A percentile compares a stretch with the other conserved stretches of the same genome.
Conservation (phyloP, 1,284 basidiomycete genomes). For the Agroathelia rolfsii region DNA sequence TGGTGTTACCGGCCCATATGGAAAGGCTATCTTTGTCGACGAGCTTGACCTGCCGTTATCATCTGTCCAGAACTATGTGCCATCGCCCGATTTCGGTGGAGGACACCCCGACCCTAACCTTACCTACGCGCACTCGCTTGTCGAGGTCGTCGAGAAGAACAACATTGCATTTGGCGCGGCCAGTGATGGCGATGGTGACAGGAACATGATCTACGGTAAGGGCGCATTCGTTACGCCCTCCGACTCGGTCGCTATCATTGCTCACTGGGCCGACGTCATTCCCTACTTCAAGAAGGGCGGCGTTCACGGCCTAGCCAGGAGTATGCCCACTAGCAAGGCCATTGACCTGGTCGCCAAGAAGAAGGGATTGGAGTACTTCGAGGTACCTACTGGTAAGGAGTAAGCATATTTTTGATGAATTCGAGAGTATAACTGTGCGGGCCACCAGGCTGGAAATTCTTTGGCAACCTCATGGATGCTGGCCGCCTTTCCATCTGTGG, state of each 20-base stretch:
- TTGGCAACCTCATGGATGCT: slow-evolving; percentile 99
- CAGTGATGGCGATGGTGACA: slow-evolving; percentile 94
- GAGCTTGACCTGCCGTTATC: slow-evolving; percentile 73
- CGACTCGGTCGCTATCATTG: slow-evolving; percentile 97
- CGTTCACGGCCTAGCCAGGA: slow-evolving; percentile 90
- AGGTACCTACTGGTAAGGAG: slow-evolving; percentile 84
- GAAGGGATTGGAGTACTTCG: slow-evolving; percentile 90
- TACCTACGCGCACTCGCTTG: slow-evolving; percentile 93
- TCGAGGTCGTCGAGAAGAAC: slow-evolving; percentile 83
- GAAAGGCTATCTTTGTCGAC: slow-evolving; percentile 79
- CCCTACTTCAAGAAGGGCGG: slow-evolving; percentile 93
- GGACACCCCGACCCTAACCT: slow-evolving; percentile 98
- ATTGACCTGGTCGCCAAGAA: slow-evolving; percentile 95
- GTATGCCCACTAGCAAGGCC: slow-evolving; percentile 96
- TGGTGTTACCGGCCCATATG: slow-evolving; percentile 97
- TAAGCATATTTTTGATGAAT: slow-evolving; percentile 1
- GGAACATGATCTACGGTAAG: slow-evolving; percentile 99
- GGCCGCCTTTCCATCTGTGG: slow-evolving; percentile 95
- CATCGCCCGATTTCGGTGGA: slow-evolving; percentile 92
- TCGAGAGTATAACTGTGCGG: slow-evolving; percentile 4
- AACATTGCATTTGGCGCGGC: slow-evolving; percentile 93
- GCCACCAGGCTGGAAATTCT: slow-evolving; percentile 94
- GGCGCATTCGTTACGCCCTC: slow-evolving; percentile 96
- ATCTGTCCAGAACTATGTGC: slow-evolving; percentile 87
- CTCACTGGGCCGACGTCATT: slow-evolving; percentile 92